Percentiles rank a stretch among this genome's conserved stretches.
Evolutionary conservation across 116 monocot species (phyloP).

Genomic region (Cymodocea nodosa): DNA sequence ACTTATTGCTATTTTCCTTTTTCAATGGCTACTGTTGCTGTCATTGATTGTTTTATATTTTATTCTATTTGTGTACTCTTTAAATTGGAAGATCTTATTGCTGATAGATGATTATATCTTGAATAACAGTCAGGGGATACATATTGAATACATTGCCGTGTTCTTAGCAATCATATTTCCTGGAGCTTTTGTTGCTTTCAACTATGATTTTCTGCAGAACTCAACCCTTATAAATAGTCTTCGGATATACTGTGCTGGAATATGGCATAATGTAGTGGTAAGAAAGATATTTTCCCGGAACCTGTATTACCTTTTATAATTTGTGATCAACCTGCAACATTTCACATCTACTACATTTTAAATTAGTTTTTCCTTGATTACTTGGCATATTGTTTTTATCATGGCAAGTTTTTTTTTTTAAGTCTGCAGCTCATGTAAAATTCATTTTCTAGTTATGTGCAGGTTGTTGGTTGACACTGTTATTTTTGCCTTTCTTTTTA

Average conservation of each 20-base stretch:
- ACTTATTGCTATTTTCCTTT: not conserved
- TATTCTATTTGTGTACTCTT: not conserved
- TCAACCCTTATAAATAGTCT: conserved; percentile 40
- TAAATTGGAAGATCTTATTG: conserved; percentile 1
- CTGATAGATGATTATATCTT: not conserved
- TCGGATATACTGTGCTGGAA: conserved; percentile 88
- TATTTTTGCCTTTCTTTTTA: conserved; percentile 47
- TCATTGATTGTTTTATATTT: not conserved
- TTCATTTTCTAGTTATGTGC: conserved; percentile 40
- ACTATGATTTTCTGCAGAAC: conserved; percentile 47
- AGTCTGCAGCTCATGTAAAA: not conserved
- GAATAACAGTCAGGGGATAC: conserved; percentile 60
- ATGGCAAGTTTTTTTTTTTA: not conserved
- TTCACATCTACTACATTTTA: not conserved
- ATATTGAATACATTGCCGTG: conserved; percentile 72
- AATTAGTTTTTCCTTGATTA: not conserved
- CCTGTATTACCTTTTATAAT: not conserved
- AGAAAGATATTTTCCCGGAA: conserved; percentile 8
- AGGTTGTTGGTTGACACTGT: conserved; percentile 39
- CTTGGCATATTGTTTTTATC: not conserved
- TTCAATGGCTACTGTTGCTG: not conserved
- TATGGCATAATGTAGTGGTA: conserved; percentile 92
- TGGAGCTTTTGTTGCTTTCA: conserved; percentile 88
- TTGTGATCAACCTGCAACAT: not conserved
- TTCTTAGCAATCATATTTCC: conserved; percentile 80